phyloP scores from a whole-genome alignment of 1,284 basidiomycete species.

The Macrocystidia cucumis region DNA sequence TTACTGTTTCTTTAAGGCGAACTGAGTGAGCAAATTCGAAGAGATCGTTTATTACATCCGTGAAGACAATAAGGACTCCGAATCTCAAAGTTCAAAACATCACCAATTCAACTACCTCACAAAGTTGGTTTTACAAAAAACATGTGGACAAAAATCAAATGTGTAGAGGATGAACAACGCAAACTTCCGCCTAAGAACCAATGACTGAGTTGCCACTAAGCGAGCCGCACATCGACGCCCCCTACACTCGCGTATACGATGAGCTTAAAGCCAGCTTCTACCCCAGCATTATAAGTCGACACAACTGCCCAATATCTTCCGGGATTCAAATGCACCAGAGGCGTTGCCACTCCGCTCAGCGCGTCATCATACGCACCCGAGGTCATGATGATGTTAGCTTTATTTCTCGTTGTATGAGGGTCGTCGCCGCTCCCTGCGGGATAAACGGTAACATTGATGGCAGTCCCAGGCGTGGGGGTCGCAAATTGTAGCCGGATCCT shows the following conservation, averaged over 20 bases:
- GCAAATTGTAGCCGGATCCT: slow-evolving; percentile 65
- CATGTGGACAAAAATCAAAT: too few species aligned
- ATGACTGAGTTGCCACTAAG: too few species aligned
- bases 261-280: slow-evolving; percentile 52
- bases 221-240: slow-evolving; percentile 12
- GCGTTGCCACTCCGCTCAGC: slow-evolving; percentile 61
- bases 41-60: too few species aligned
- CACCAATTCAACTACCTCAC: too few species aligned
- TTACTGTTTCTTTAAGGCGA: too few species aligned
- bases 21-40: too few species aligned
- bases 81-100: too few species aligned
- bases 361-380: slow-evolving; percentile 76
- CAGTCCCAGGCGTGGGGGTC: slow-evolving; percentile 31
- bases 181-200: too few species aligned
- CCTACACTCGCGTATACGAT: slow-evolving; percentile 46
- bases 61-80: too few species aligned
- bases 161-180: too few species aligned
- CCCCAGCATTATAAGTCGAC: slow-evolving; percentile 61
- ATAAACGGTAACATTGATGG: slow-evolving; percentile 60
- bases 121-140: too few species aligned
- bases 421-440: too few species aligned
- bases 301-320: slow-evolving; percentile 71
- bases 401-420: slow-evolving; percentile 13
- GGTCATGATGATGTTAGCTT: slow-evolving; percentile 47
- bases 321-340: slow-evolving; percentile 37